Evolutionary conservation across 495 filamentous ascomycete genomes (phyloP).

Genomic region (Tuber microsphaerosporum): DNA sequence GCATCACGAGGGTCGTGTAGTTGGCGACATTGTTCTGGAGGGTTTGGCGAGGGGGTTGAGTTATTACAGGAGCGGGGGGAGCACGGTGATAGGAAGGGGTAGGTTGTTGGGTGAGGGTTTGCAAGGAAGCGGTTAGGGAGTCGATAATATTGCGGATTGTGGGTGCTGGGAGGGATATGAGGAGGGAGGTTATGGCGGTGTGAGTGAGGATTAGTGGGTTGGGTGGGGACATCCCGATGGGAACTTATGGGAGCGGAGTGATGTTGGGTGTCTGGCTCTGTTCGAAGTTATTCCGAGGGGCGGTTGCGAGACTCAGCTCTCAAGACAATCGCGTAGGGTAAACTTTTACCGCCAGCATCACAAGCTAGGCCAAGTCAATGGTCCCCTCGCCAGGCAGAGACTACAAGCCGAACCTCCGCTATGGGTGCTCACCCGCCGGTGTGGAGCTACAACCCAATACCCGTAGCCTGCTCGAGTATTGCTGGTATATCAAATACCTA

Average conservation of each 20-base stretch:
- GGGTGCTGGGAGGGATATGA: not conserved
- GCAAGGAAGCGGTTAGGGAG: not conserved
- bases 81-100: not conserved
- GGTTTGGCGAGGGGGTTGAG: not conserved
- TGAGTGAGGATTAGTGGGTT: not conserved
- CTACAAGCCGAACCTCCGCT: not conserved
- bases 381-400: not conserved
- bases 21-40: not conserved
- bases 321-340: not conserved
- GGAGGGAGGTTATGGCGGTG: not conserved
- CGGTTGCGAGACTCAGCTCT: not conserved
- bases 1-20: constrained; percentile 87
- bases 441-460: not conserved
- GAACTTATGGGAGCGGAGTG: not conserved
- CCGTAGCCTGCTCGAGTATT: no score
- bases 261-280: not conserved
- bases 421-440: not conserved
- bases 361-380: not conserved
- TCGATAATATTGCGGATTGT: not conserved
- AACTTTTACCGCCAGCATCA: not conserved
- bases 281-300: not conserved
- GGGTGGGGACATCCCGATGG: not conserved
- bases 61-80: not conserved
- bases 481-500: not conserved
- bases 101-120: not conserved